A percentile compares a stretch with the other conserved stretches of the same genome.
Evolutionary conservation across 208 protist genomes (phyloP).

Genomic region (Crithidia bombi): DNA sequence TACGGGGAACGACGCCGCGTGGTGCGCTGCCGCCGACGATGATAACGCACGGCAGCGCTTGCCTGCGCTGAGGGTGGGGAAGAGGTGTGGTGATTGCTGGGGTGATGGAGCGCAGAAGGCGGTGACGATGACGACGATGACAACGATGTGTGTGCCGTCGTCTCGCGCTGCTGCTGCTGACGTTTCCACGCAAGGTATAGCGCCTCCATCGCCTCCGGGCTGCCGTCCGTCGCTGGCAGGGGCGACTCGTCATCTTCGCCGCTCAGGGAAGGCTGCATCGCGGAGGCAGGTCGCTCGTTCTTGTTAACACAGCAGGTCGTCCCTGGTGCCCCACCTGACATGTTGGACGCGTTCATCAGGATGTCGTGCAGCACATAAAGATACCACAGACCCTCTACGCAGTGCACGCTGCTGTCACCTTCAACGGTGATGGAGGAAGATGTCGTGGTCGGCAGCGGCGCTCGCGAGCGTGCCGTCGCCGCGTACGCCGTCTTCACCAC

Average conservation of each 20-base stretch:
- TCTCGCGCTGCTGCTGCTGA: conserved; percentile 8
- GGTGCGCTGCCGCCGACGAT: conserved; percentile 30
- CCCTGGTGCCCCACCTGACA: neutral
- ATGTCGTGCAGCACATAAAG: conserved; percentile 65
- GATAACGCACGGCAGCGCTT: conserved; percentile 2
- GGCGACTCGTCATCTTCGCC: conserved; percentile 17
- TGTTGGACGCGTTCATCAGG: conserved; percentile 39
- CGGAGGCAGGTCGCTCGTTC: neutral
- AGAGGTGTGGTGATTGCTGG: neutral
- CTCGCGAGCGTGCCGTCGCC: conserved; percentile 22
- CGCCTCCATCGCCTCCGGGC: conserved; percentile 20
- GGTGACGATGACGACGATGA: neutral
- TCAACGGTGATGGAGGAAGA: neutral
- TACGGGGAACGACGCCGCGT: conserved; percentile 29
- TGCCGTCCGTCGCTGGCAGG: neutral
- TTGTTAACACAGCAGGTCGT: conserved; percentile 25
- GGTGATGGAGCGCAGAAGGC: neutral
- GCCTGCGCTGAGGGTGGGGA: neutral
- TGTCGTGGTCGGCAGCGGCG: neutral
- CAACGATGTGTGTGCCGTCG: neutral
- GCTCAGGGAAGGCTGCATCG: neutral
- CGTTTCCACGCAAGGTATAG: conserved; percentile 9
- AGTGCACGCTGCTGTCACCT: conserved; percentile 26
- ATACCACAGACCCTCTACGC: conserved; percentile 43
- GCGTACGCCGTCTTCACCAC: conserved; percentile 60